Percentiles rank a stretch among this genome's conserved stretches.
Conservation (phyloP, 257 asterid genomes). For the Nicotiana sylvestris region DNA sequence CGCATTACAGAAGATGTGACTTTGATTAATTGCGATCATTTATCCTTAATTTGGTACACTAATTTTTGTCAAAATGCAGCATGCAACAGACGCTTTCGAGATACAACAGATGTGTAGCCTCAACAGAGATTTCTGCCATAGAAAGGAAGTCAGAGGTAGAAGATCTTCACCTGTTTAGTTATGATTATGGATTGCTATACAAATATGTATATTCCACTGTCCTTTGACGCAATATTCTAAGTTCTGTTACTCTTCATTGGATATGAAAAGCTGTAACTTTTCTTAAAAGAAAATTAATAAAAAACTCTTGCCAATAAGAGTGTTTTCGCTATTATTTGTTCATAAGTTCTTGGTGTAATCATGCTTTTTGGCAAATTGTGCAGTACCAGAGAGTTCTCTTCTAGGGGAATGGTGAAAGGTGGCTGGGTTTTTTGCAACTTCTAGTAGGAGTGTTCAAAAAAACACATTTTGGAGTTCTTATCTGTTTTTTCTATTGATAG, state of each 20-base stretch:
- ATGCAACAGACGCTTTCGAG: conserved; percentile 50
- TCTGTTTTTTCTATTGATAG: neutral
- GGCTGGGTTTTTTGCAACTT: neutral
- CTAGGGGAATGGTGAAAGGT: neutral
- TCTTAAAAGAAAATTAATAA: neutral
- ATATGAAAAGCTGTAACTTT: no score
- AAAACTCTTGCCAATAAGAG: neutral
- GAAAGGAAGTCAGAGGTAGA: conserved; percentile 46
- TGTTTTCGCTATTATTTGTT: neutral
- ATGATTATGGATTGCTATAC: neutral
- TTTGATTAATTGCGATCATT: neutral
- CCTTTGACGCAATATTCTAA: neutral
- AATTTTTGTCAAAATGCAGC: conserved; percentile 36
- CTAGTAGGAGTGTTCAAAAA: neutral
- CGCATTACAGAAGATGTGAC: neutral
- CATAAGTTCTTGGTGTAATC: neutral
- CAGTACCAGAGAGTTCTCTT: neutral
- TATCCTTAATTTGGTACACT: neutral
- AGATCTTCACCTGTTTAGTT: neutral
- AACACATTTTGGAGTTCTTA: neutral
- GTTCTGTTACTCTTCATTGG: neutral
- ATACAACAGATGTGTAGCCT: conserved; percentile 35
- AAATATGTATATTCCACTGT: neutral
- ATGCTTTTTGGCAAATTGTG: neutral
- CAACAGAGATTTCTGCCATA: conserved; percentile 25